Conservation (phyloP, 306 rosid species). For the Castanopsis chinensis region DNA sequence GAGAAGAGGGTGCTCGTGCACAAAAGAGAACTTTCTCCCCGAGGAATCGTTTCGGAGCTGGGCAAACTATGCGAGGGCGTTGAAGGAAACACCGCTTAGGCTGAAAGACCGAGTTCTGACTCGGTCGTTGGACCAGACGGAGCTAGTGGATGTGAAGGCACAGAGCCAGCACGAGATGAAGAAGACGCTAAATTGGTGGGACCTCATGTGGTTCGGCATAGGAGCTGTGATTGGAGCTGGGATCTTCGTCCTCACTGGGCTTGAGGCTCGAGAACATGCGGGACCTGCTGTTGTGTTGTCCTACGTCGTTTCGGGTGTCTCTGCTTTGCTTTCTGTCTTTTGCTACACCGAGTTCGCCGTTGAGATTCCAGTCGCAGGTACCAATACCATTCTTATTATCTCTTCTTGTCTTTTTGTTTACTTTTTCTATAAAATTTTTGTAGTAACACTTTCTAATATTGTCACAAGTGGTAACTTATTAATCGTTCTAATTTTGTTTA, state of each 20-base stretch:
- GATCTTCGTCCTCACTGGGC: constrained; percentile 79
- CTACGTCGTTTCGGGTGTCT: constrained; percentile 67
- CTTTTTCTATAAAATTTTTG: too few species aligned
- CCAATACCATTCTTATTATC: neutral
- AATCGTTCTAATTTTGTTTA: too few species aligned
- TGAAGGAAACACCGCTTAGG: constrained; percentile 50
- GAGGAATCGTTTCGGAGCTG: constrained; percentile 78
- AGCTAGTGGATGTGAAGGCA: constrained; percentile 65
- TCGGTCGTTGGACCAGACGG: constrained; percentile 54
- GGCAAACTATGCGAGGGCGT: constrained; percentile 49
- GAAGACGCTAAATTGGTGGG: constrained; percentile 91
- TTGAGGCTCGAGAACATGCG: constrained; percentile 38
- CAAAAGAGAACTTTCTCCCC: constrained; percentile 58
- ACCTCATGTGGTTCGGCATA: constrained; percentile 81
- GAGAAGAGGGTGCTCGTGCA: constrained; percentile 48
- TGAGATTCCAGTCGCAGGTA: constrained; percentile 89
- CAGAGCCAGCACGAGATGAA: constrained; percentile 74
- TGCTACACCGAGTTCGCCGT: constrained; percentile 94
- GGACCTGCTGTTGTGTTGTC: constrained; percentile 87
- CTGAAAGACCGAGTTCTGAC: constrained; percentile 47
- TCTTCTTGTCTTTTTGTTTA: neutral
- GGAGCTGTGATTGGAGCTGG: constrained; percentile 88
- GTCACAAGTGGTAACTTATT: too few species aligned
- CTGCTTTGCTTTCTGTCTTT: constrained; percentile 90
- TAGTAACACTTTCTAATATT: too few species aligned